Percentiles rank a stretch among this genome's conserved stretches.
phyloP scores from a whole-genome alignment of 495 filamentous ascomycete species.

The Aspergillus wentii region DNA sequence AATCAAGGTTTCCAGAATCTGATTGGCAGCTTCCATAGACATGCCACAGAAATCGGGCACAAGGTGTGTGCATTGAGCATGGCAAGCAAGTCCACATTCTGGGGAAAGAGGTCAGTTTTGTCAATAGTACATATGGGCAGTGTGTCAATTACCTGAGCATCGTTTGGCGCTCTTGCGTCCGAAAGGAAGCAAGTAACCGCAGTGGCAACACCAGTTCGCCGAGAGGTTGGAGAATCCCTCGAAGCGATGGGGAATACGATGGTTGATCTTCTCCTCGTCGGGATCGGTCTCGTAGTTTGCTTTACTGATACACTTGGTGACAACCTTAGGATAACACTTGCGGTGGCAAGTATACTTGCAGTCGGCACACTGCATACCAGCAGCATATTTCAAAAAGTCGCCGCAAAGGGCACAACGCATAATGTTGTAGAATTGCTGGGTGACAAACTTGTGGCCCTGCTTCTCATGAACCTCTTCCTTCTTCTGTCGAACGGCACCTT shows the following conservation, averaged over 20 bases:
- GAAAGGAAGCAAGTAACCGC: slow-evolving; percentile 94
- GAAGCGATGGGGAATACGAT: slow-evolving; percentile 97
- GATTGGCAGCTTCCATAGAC: slow-evolving; percentile 95
- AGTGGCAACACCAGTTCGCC: slow-evolving; percentile 99
- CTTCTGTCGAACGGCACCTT: slow-evolving; percentile 92
- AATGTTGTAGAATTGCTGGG: slow-evolving; percentile 99
- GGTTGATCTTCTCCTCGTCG: slow-evolving; percentile 98
- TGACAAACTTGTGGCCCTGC: slow-evolving; percentile 97
- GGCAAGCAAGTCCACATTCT: slow-evolving; percentile 92
- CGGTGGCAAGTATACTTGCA: slow-evolving; percentile 99
- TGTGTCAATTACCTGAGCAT: slow-evolving; percentile 64
- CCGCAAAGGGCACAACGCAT: slow-evolving; percentile 99
- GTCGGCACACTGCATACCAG: slow-evolving; percentile 98
- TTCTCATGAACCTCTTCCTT: slow-evolving; percentile 98
- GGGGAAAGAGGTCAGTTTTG: slow-evolving; percentile 21
- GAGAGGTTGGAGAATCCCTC: slow-evolving; percentile 91
- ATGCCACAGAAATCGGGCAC: slow-evolving; percentile 99
- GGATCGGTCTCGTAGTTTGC: slow-evolving; percentile 97
- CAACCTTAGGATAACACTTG: slow-evolving; percentile 94
- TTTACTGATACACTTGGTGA: slow-evolving; percentile 99
- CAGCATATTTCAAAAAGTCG: slow-evolving; percentile 96
- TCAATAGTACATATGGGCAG: slow-evolving; percentile 1
- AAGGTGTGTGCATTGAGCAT: slow-evolving; percentile 87
- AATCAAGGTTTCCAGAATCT: slow-evolving; percentile 62
- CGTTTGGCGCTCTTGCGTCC: slow-evolving; percentile 91